A percentile compares a stretch with the other conserved stretches of the same genome.
Evolutionary conservation across 768 basidiomycete species (phyloP).

Genomic region (Podaxis mareebaensis): DNA sequence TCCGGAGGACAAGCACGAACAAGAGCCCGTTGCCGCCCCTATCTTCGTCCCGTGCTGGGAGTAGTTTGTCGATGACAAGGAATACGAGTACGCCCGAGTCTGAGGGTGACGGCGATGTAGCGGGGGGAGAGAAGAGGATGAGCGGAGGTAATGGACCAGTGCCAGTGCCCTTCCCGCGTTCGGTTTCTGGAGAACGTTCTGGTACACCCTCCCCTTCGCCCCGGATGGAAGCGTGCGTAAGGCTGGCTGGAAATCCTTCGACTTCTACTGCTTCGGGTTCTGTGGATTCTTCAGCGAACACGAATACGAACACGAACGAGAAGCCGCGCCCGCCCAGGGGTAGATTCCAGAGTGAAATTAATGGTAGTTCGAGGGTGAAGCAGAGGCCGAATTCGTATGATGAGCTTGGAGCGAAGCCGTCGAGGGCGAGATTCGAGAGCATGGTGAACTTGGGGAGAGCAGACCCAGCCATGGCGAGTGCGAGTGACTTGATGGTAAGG

Average conservation of each 20-base stretch:
- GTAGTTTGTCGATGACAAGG: constrained; percentile 35
- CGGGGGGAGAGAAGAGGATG: constrained; percentile 2
- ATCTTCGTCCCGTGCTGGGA: constrained; percentile 32
- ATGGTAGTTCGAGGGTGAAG: constrained; percentile 54
- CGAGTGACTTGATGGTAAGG: constrained; percentile 64
- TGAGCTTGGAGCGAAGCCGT: constrained; percentile 55
- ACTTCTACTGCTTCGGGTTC: constrained; percentile 43
- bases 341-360: constrained; percentile 75
- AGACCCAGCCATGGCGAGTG: constrained; percentile 50
- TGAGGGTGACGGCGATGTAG: constrained; percentile 30
- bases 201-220: constrained; percentile 19
- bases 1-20: constrained; percentile 62
- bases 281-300: constrained; percentile 35
- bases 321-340: constrained; percentile 48
- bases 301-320: constrained; percentile 30
- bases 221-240: neutral
- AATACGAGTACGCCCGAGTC: constrained; percentile 16
- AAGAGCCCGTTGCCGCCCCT: constrained; percentile 24
- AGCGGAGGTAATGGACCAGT: constrained; percentile 17
- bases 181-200: constrained; percentile 51
- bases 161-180: constrained; percentile 67
- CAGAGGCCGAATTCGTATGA: constrained; percentile 69
- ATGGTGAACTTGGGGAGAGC: constrained; percentile 61
- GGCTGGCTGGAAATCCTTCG: constrained; percentile 4
- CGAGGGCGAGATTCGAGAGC: constrained; percentile 70